These are phyloP conservation scores for Aspergillus texensis DNA, from an alignment of 2,329 filamentous ascomycete genomes.

Conservation along the genomic window DNA sequence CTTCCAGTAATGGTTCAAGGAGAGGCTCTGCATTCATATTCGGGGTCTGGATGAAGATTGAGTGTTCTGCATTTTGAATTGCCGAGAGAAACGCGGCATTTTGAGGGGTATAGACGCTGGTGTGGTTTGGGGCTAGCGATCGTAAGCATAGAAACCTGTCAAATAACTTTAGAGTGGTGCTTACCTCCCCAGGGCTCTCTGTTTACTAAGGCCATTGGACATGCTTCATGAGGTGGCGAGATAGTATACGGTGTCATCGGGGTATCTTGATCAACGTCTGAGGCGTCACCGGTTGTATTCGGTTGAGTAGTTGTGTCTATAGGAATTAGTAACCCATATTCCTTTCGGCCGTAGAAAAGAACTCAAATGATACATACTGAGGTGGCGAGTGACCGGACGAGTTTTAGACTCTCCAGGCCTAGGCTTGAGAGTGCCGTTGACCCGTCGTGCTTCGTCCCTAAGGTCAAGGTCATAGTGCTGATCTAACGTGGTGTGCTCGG, in stretches of 20 bases:
- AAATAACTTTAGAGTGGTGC: slow-evolving; percentile 9
- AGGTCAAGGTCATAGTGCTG: slow-evolving; percentile 68
- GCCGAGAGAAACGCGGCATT: slow-evolving; percentile 75
- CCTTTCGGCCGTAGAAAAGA: neutral
- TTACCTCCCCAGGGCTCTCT: slow-evolving; percentile 65
- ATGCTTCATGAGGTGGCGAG: slow-evolving; percentile 54
- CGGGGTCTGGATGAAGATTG: slow-evolving; percentile 77
- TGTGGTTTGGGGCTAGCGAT: slow-evolving; percentile 56
- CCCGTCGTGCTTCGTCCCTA: slow-evolving; percentile 61
- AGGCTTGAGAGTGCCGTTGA: slow-evolving; percentile 60
- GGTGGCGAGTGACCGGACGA: slow-evolving; percentile 63
- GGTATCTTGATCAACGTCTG: slow-evolving; percentile 55
- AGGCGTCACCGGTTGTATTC: slow-evolving; percentile 55
- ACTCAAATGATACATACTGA: slow-evolving; percentile 49
- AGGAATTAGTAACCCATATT: neutral
- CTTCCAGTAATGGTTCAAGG: slow-evolving; percentile 63
- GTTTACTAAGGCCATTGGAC: slow-evolving; percentile 73
- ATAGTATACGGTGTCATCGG: slow-evolving; percentile 70
- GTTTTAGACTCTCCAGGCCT: slow-evolving; percentile 56
- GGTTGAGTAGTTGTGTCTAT: slow-evolving; percentile 58
- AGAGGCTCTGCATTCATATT: slow-evolving; percentile 74
- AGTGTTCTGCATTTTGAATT: slow-evolving; percentile 63
- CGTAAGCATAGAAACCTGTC: neutral
- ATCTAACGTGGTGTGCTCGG: slow-evolving; percentile 60
- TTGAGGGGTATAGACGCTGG: slow-evolving; percentile 67